Evolutionary conservation across 225 moss, liverwort and hornwort genomes (phyloP).

Genomic region (Physcomitrium patens): DNA sequence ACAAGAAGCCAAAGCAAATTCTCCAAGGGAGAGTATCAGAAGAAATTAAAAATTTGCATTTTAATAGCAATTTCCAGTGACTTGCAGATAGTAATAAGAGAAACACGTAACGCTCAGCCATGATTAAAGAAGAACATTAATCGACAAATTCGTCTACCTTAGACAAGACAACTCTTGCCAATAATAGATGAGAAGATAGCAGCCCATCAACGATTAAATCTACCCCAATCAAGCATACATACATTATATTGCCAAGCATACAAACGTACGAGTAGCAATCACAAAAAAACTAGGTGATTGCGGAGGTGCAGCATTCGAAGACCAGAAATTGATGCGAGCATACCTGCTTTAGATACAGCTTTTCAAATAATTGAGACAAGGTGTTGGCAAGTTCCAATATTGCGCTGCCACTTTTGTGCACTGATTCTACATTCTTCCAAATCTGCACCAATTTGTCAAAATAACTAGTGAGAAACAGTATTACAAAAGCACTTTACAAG

Average conservation of each 20-base stretch:
- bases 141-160: neutral
- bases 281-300: neutral
- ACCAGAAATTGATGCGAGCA: neutral
- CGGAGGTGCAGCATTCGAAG: too few relatives aligned
- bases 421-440: conserved; percentile 81
- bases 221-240: neutral
- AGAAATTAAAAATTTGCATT: neutral
- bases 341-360: conserved; percentile 87
- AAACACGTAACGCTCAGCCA: neutral
- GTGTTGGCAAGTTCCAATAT: conserved; percentile 64
- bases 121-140: neutral
- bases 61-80: conserved; percentile 14
- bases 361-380: conserved; percentile 82
- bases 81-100: neutral
- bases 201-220: neutral
- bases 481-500: neutral
- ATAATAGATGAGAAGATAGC: neutral
- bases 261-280: conserved; percentile 14
- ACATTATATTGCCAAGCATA: conserved; percentile 9
- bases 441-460: conserved; percentile 51
- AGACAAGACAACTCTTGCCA: neutral
- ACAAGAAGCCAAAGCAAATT: too few relatives aligned
- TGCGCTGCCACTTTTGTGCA: conserved; percentile 59
- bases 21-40: neutral
- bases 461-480: conserved; percentile 19